A percentile compares a stretch with the other conserved stretches of the same genome.
Evolutionary conservation across 805 yeast genomes (phyloP).

Genomic region (Blastobotrys terrestris): DNA sequence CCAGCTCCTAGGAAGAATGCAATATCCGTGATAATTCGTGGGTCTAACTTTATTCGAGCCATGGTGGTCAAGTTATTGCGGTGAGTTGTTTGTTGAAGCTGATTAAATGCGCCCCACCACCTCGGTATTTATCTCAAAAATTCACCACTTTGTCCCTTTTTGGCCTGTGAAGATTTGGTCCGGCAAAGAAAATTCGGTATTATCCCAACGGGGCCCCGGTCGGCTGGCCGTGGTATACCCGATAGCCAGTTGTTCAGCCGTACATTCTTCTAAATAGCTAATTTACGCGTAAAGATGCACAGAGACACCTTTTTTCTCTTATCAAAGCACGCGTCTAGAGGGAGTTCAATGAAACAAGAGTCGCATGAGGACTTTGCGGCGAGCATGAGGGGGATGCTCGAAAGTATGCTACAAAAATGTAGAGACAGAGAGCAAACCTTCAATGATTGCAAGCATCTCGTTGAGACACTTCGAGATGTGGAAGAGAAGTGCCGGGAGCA

Average conservation of each 20-base stretch:
- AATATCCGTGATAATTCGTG: constrained; percentile 36
- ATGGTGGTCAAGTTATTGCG: background rate
- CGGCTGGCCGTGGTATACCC: too few species aligned
- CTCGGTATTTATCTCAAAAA: background rate
- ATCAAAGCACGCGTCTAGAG: background rate
- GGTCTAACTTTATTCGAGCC: constrained; percentile 15
- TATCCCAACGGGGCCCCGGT: background rate
- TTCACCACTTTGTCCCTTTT: background rate
- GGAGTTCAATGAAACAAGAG: background rate
- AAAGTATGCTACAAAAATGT: background rate
- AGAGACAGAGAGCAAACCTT: too few species aligned
- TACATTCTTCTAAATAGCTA: background rate
- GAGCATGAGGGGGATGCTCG: background rate
- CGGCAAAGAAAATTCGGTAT: background rate
- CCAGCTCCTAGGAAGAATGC: constrained; percentile 57
- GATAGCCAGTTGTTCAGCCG: too few species aligned
- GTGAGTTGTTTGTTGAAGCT: background rate
- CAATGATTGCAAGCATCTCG: too few species aligned
- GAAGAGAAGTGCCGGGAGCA: too few species aligned
- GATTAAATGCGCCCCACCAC: background rate
- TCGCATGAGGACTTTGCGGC: background rate
- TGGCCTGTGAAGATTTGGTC: background rate
- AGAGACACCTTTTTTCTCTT: background rate
- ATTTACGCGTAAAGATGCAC: background rate
- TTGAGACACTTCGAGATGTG: too few species aligned